Percentiles rank a stretch among this genome's conserved stretches.
These are phyloP conservation scores for Colletotrichum ledebouriae DNA, from an alignment of 2,329 filamentous ascomycete genomes.

Conservation along the genomic window DNA sequence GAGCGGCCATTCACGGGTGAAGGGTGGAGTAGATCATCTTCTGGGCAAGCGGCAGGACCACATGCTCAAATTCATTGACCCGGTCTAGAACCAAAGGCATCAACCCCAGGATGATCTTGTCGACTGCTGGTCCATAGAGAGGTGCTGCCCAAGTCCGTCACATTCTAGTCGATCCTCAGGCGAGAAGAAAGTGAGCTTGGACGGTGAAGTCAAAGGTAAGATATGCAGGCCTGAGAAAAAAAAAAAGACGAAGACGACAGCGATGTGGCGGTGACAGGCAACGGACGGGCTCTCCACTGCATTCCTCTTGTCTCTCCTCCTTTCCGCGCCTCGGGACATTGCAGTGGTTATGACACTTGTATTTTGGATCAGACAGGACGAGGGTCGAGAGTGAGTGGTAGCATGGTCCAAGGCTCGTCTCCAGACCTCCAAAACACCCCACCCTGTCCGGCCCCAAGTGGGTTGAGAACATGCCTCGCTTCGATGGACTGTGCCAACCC, in stretches of 20 bases:
- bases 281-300: no score
- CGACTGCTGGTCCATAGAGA: constrained; percentile 16
- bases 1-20: constrained; percentile 38
- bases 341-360: constrained; percentile 27
- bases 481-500: constrained; percentile 43
- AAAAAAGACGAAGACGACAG: constrained; percentile 12
- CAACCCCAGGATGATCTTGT: constrained; percentile 34
- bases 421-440: constrained; percentile 32
- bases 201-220: constrained; percentile 8
- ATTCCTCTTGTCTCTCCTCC: no score
- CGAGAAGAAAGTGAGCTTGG: constrained; percentile 6
- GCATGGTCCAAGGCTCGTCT: constrained; percentile 32
- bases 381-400: constrained; percentile 15
- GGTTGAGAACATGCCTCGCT: constrained; percentile 26
- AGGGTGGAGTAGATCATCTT: constrained; percentile 32
- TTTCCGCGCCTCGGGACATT: constrained; percentile 27
- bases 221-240: background rate
- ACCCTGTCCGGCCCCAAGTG: constrained; percentile 26
- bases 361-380: constrained; percentile 16
- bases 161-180: constrained; percentile 12
- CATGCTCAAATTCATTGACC: constrained; percentile 30
- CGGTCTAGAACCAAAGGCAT: constrained; percentile 32
- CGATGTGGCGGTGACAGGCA: constrained; percentile 34
- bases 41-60: constrained; percentile 30
- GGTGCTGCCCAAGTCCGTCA: constrained; percentile 7